phyloP scores from a whole-genome alignment of 2,329 filamentous ascomycete species.

The Eutypa lata region DNA sequence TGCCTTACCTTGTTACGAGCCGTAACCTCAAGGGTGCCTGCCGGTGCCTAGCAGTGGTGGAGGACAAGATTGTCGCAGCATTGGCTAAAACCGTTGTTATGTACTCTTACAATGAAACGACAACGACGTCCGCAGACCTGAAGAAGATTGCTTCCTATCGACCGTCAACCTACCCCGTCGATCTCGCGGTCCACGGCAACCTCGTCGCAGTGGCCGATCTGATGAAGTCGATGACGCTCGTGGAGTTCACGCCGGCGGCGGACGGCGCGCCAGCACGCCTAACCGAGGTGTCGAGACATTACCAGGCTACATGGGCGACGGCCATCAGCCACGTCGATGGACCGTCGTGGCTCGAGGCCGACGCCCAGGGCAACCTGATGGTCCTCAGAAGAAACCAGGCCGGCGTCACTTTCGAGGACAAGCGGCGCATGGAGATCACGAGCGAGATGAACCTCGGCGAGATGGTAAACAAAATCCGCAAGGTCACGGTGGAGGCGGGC shows the following conservation, averaged over 20 bases:
- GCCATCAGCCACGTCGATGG: conserved; percentile 69
- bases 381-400: conserved; percentile 72
- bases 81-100: conserved; percentile 81
- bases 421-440: conserved; percentile 65
- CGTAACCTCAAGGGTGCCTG: conserved; percentile 75
- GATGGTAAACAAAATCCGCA: conserved; percentile 85
- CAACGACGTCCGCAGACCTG: conserved; percentile 54
- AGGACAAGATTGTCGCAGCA: conserved; percentile 76
- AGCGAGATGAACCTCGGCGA: conserved; percentile 86
- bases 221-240: conserved; percentile 85
- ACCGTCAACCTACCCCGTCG: conserved; percentile 79
- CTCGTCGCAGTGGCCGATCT: conserved; percentile 83
- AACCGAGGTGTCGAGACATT: conserved; percentile 74
- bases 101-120: conserved; percentile 54
- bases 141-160: conserved; percentile 73
- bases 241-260: conserved; percentile 64
- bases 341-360: conserved; percentile 76
- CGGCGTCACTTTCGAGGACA: conserved; percentile 73
- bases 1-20: conserved; percentile 68
- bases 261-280: conserved; percentile 60
- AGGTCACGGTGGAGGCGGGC: conserved; percentile 64
- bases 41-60: conserved; percentile 71
- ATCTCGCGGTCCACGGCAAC: conserved; percentile 70
- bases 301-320: conserved; percentile 78
- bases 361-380: conserved; percentile 83